A percentile compares a stretch with the other conserved stretches of the same genome.
These are phyloP conservation scores for Myxozyma udenii DNA, from an alignment of 805 yeast species.

Conservation along the genomic window DNA sequence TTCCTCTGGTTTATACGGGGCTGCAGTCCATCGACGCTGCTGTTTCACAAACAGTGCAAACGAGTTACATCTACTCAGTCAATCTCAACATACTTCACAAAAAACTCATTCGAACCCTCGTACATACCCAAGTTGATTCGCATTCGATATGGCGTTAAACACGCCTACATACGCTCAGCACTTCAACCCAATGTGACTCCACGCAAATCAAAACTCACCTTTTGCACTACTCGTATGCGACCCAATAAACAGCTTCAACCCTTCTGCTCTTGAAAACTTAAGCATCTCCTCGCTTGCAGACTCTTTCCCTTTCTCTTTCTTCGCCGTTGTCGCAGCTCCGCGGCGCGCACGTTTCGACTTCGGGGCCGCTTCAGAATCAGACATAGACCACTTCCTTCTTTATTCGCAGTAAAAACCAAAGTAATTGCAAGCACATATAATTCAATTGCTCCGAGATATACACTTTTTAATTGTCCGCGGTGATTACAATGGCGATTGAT, in stretches of 20 bases:
- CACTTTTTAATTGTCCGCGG: too few species aligned
- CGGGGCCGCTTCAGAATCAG: conserved; percentile 13
- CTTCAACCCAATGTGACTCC: not conserved
- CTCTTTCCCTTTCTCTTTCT: not conserved
- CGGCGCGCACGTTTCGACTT: conserved; percentile 10
- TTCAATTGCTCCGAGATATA: too few species aligned
- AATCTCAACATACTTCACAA: not conserved
- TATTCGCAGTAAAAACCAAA: too few species aligned
- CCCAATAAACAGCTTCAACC: conserved; percentile 37
- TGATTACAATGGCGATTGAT: too few species aligned
- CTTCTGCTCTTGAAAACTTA: conserved; percentile 45
- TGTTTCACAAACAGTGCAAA: conserved; percentile 89
- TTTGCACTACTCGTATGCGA: conserved; percentile 27
- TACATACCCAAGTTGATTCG: conserved; percentile 49
- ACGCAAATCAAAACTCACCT: conserved; percentile 8
- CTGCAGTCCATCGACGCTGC: conserved; percentile 88
- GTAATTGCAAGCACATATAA: too few species aligned
- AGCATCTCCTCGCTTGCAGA: not conserved
- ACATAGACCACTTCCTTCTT: too few species aligned
- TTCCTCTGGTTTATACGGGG: conserved; percentile 66
- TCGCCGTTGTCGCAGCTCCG: not conserved
- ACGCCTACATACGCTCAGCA: conserved; percentile 40
- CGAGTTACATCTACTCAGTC: conserved; percentile 54
- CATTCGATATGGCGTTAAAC: conserved; percentile 62
- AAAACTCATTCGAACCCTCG: not conserved